phyloP scores from a whole-genome alignment of 345 rosid genomes.

The Hypericum perforatum region DNA sequence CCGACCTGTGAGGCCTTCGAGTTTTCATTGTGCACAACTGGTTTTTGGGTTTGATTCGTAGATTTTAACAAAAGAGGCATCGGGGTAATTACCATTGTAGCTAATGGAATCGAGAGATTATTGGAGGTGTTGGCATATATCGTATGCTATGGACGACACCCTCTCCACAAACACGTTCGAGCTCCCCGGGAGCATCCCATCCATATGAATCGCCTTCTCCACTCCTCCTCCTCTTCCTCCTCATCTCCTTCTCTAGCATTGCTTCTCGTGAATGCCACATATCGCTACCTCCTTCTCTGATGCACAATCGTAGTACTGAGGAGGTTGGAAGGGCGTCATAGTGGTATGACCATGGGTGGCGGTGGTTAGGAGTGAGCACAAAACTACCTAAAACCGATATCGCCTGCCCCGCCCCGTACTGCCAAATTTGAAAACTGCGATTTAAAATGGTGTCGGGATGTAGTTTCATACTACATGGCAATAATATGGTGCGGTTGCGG shows the following conservation, averaged over 20 bases:
- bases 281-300: slow-evolving; percentile 13
- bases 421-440: no score
- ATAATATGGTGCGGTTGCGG: no score
- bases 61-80: neutral
- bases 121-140: slow-evolving; percentile 78
- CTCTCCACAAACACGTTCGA: slow-evolving; percentile 71
- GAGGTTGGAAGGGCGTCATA: slow-evolving; percentile 16
- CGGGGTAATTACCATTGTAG: slow-evolving; percentile 57
- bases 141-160: slow-evolving; percentile 94
- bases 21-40: slow-evolving; percentile 93
- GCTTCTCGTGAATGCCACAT: no score
- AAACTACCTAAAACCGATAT: no score
- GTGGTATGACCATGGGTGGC: no score
- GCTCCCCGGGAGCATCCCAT: slow-evolving; percentile 80
- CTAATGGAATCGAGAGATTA: slow-evolving; percentile 77
- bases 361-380: no score
- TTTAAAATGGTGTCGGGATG: no score
- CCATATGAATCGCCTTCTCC: slow-evolving; percentile 81
- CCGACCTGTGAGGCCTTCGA: slow-evolving; percentile 73
- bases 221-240: slow-evolving; percentile 52
- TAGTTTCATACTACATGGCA: no score
- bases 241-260: slow-evolving; percentile 16
- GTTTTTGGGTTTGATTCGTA: slow-evolving; percentile 29
- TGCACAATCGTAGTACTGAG: slow-evolving; percentile 15
- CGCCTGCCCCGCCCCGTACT: no score